Base-by-base conservation (phyloP, 805 yeast genomes). In the Sugiyamaella americana region DNA sequence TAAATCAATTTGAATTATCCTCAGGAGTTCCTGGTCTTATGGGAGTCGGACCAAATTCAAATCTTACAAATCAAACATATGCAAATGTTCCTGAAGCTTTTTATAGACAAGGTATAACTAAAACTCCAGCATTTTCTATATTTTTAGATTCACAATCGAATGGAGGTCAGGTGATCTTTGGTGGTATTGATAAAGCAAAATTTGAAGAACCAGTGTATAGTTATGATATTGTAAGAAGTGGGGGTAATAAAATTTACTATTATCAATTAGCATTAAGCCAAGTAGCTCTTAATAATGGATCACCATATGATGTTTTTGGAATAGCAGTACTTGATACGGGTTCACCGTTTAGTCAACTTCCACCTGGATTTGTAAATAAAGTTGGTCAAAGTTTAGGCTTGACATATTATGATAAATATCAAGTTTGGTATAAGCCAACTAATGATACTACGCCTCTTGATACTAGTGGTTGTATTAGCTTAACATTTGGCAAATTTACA, bases 21-120 rank as follows among this genome's bases (percentile, higher is more conserved):
- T 78, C 80, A 48, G 80, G 91, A 6, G 66, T 75, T 18, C 70
- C 78, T 53, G 95, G 95, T 46, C 53, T 67, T 13, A 53, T 66
- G 39, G 71, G 71, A 18, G 55, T 67, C 22, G 72, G 71, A 16
- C 64, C 66, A 18, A 59, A 65, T 5, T 68, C 83, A 46, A 94
- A 87, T 62, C 52, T 59, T 36, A 61, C 60, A 19, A 55, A 53
- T 13, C 53, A 58, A 13, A 43, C 51, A 44, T 86, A 86, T 64
- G 69, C 74, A 46, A 85, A 86, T 62, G 67, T 85, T 48, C 95
- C 95, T 0, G 58, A 70, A 41, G 74, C 75, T 47, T 63, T 87
- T 68, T 79, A 72, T 47, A 58, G 65, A 30, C 73, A 74, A 46
- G 89, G 88, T 0, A 61, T 75, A 37, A 83, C 81, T 54, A 61